Evolutionary conservation across 1,139 yeast genomes (phyloP).

Genomic region (Kazachstania sp.): DNA sequence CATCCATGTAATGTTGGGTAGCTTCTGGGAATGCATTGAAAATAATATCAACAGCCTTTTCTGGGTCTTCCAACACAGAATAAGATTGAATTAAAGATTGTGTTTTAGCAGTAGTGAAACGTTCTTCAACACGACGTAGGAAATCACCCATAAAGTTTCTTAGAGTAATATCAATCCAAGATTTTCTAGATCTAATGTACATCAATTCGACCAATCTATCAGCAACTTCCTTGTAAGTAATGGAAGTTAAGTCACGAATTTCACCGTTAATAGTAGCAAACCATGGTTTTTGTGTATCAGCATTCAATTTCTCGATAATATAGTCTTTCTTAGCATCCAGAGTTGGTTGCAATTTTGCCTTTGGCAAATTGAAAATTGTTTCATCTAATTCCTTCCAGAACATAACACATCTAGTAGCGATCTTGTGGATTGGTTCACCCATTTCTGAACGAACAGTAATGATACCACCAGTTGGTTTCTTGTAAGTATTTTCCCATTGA

Average conservation of each 20-base stretch:
- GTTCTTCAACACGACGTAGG: constrained; percentile 92
- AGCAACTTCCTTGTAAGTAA: constrained; percentile 92
- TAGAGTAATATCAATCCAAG: constrained; percentile 85
- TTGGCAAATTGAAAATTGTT: constrained; percentile 83
- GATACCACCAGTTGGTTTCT: constrained; percentile 94
- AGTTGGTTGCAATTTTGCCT: constrained; percentile 77
- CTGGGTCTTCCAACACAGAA: constrained; percentile 61
- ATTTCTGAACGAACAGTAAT: constrained; percentile 94
- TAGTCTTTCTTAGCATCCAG: constrained; percentile 76
- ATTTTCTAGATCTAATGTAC: constrained; percentile 67
- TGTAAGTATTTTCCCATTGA: constrained; percentile 91
- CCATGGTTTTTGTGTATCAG: constrained; percentile 98
- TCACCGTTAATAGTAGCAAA: constrained; percentile 62
- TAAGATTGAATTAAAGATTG: constrained; percentile 69
- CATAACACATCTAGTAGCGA: constrained; percentile 95
- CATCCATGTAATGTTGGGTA: constrained; percentile 73
- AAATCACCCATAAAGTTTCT: constrained; percentile 82
- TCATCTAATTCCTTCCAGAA: constrained; percentile 97
- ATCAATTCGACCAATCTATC: constrained; percentile 79
- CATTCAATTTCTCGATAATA: constrained; percentile 75
- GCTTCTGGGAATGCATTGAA: constrained; percentile 66
- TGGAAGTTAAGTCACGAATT: constrained; percentile 80
- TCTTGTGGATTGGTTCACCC: constrained; percentile 99
- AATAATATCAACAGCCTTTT: constrained; percentile 48
- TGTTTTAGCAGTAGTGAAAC: constrained; percentile 58